These are phyloP conservation scores for Firmiana major DNA, from an alignment of 345 rosid species.

Conservation along the genomic window DNA sequence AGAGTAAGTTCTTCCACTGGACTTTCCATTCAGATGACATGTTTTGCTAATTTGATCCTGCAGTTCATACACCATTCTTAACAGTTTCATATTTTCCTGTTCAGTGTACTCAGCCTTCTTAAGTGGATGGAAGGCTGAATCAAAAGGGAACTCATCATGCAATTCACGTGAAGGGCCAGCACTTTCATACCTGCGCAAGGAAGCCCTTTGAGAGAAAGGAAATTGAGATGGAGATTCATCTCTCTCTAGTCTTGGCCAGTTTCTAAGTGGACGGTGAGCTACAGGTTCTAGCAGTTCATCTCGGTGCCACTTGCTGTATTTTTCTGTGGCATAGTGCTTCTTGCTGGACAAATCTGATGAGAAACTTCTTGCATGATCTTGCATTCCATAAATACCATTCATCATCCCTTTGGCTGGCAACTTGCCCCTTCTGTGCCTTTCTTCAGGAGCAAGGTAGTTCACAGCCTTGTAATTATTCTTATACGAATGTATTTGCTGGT, in stretches of 20 bases:
- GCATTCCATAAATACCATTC: conserved; percentile 25
- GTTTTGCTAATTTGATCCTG: conserved; percentile 50
- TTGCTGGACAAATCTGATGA: conserved; percentile 28
- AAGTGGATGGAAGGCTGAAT: conserved; percentile 31
- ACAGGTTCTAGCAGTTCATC: conserved; percentile 37
- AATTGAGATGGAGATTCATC: conserved; percentile 35
- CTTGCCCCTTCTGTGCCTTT: conserved; percentile 32
- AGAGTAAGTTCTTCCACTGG: conserved; percentile 23
- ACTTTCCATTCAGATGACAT: conserved; percentile 24
- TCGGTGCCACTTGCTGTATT: conserved; percentile 28
- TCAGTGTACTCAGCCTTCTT: conserved; percentile 38
- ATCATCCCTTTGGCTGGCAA: conserved; percentile 21
- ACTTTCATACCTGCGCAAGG: conserved; percentile 35
- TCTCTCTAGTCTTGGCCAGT: conserved; percentile 35
- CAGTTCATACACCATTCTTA: conserved; percentile 52
- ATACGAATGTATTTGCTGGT: conserved; percentile 21
- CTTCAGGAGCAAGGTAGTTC: conserved; percentile 32
- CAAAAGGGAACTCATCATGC: conserved; percentile 34
- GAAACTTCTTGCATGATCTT: conserved; percentile 26
- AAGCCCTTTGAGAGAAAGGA: conserved; percentile 38
- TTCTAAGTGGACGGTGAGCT: conserved; percentile 33
- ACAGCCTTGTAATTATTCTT: conserved; percentile 26
- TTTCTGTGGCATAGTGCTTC: conserved; percentile 24
- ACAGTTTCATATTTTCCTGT: conserved; percentile 45
- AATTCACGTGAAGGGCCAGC: conserved; percentile 43